These are phyloP conservation scores for Viridothelium virens DNA, from an alignment of 495 filamentous ascomycete genomes.

Conservation along the genomic window DNA sequence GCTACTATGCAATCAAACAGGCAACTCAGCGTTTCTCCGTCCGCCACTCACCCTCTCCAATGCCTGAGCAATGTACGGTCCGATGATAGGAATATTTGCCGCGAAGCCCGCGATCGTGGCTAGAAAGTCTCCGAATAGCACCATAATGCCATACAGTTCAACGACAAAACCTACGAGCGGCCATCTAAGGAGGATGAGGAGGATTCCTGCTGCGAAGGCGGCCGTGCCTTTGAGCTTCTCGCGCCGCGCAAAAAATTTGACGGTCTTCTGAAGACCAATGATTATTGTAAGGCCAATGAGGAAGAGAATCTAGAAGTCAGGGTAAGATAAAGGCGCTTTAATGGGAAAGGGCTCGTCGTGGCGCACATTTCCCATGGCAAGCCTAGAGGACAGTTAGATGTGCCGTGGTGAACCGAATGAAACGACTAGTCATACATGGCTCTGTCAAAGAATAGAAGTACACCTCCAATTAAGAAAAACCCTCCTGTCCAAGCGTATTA, in stretches of 20 bases:
- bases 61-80: slow-evolving; percentile 65
- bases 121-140: slow-evolving; percentile 92
- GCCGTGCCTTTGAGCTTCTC: slow-evolving; percentile 89
- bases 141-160: slow-evolving; percentile 85
- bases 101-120: slow-evolving; percentile 86
- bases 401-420: slow-evolving; percentile 16
- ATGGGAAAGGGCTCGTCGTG: neutral
- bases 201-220: slow-evolving; percentile 76
- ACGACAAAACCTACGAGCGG: slow-evolving; percentile 80
- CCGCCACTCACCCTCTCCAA: slow-evolving; percentile 58
- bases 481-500: slow-evolving; percentile 45
- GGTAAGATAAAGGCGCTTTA: slow-evolving; percentile 19
- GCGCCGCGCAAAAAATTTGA: slow-evolving; percentile 84
- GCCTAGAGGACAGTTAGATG: slow-evolving; percentile 36
- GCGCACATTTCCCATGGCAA: slow-evolving; percentile 81
- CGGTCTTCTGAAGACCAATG: slow-evolving; percentile 85
- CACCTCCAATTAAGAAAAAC: slow-evolving; percentile 87
- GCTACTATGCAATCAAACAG: slow-evolving; percentile 15
- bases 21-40: slow-evolving; percentile 50
- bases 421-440: slow-evolving; percentile 58
- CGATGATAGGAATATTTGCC: slow-evolving; percentile 74
- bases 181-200: slow-evolving; percentile 82
- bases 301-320: slow-evolving; percentile 70
- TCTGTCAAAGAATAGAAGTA: slow-evolving; percentile 94
- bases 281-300: slow-evolving; percentile 90